A percentile compares a stretch with the other conserved stretches of the same genome.
These are phyloP conservation scores for Fragaria ananassa DNA, from an alignment of 306 rosid genomes.

Conservation along the genomic window DNA sequence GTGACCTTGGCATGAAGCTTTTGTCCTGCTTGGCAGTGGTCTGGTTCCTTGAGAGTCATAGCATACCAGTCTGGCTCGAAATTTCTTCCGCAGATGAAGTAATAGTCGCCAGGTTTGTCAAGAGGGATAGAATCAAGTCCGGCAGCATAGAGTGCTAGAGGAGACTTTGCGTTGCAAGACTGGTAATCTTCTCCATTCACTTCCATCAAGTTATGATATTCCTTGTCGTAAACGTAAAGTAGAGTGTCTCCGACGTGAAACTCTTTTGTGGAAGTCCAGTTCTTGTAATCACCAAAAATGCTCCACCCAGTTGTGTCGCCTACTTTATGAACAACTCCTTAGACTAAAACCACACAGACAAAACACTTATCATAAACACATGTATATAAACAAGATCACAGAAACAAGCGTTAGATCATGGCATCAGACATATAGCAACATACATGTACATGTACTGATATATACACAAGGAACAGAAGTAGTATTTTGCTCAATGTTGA, in stretches of 20 bases:
- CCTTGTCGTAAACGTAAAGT: background rate
- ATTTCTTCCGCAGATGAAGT: background rate
- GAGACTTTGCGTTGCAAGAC: background rate
- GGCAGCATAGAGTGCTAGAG: background rate
- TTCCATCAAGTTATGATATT: background rate
- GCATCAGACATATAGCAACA: too few relatives aligned
- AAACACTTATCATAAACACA: too few relatives aligned
- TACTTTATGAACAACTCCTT: background rate
- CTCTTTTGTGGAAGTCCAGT: background rate
- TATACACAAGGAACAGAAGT: too few relatives aligned
- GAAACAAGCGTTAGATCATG: too few relatives aligned
- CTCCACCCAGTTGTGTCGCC: background rate
- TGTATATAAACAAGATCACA: too few relatives aligned
- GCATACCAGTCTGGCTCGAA: background rate
- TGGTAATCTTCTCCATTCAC: constrained; percentile 4
- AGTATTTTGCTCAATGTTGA: too few relatives aligned
- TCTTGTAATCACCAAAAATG: background rate
- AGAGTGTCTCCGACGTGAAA: background rate
- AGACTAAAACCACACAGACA: too few relatives aligned
- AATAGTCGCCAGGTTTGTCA: background rate
- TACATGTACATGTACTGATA: too few relatives aligned
- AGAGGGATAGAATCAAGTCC: background rate
- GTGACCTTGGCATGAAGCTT: background rate
- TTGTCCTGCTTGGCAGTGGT: background rate
- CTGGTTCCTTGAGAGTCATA: background rate